A percentile compares a stretch with the other conserved stretches of the same genome.
phyloP scores from a whole-genome alignment of 179 eudicot genomes.

The Nepenthes alata region DNA sequence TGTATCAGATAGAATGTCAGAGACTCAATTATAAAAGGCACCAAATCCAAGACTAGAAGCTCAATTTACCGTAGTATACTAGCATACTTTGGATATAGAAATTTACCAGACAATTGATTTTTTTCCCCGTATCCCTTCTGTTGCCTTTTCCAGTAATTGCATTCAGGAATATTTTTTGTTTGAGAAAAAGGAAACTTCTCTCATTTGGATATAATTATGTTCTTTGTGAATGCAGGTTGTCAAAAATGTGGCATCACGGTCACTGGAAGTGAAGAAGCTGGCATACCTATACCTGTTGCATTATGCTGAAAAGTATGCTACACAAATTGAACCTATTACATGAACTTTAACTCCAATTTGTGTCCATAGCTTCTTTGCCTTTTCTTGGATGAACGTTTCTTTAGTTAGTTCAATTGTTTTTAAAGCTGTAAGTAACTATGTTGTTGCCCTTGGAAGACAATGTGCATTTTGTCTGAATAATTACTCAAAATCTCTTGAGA shows the following conservation, averaged over 20 bases:
- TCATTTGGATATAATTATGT: background rate
- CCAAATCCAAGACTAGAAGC: too few species aligned
- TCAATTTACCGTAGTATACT: background rate
- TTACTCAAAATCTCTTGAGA: too few species aligned
- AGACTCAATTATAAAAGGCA: too few species aligned
- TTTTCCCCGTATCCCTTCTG: too few species aligned
- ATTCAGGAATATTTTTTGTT: background rate
- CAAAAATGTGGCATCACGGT: conserved; percentile 91
- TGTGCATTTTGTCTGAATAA: background rate
- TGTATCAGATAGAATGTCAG: too few species aligned
- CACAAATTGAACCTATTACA: background rate
- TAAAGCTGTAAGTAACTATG: background rate
- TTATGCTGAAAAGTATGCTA: conserved; percentile 90
- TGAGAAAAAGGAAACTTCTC: background rate
- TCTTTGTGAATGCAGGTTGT: conserved; percentile 52
- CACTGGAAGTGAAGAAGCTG: conserved; percentile 97
- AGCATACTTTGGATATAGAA: too few species aligned
- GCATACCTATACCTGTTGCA: conserved; percentile 89
- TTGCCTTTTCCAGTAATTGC: too few species aligned
- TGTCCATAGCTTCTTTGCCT: background rate
- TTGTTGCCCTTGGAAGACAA: background rate
- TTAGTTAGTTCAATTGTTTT: background rate
- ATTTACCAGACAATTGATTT: too few species aligned
- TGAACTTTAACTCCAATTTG: too few species aligned
- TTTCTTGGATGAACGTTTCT: background rate